Evolutionary conservation across 208 protist genomes (phyloP).

Genomic region (Spongospora subterranea): DNA sequence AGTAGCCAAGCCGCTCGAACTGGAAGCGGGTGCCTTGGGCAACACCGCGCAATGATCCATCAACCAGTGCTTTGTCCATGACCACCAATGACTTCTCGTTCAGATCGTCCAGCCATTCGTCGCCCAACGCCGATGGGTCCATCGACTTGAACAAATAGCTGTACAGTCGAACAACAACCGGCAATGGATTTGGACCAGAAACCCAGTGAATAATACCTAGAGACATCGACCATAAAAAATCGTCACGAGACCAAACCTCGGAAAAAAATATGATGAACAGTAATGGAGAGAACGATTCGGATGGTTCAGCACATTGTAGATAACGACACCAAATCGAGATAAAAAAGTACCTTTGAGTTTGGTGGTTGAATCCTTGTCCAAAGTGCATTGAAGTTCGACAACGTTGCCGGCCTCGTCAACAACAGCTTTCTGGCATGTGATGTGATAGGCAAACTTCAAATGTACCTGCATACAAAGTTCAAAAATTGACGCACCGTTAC

Average conservation of each 20-base stretch:
- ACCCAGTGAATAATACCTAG: conserved; percentile 78
- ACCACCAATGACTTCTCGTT: conserved; percentile 77
- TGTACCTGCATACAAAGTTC: conserved; percentile 37
- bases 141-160: conserved; percentile 75
- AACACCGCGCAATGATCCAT: conserved; percentile 65
- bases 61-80: conserved; percentile 67
- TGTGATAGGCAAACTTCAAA: conserved; percentile 76
- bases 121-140: conserved; percentile 65
- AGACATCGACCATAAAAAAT: conserved; percentile 19
- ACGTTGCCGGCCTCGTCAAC: conserved; percentile 57
- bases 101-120: conserved; percentile 72
- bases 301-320: background rate
- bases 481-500: too few species aligned
- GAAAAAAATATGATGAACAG: background rate
- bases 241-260: background rate
- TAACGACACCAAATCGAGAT: background rate
- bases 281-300: background rate
- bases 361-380: conserved; percentile 48
- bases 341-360: conserved; percentile 33
- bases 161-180: conserved; percentile 79
- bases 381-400: conserved; percentile 58
- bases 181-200: background rate
- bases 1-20: conserved; percentile 90
- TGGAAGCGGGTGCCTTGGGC: conserved; percentile 77
- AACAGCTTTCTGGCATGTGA: conserved; percentile 71